Percentiles rank a stretch among this genome's conserved stretches.
These are phyloP conservation scores for Rubia peregrina DNA, from an alignment of 305 asterid species.

Conservation along the genomic window DNA sequence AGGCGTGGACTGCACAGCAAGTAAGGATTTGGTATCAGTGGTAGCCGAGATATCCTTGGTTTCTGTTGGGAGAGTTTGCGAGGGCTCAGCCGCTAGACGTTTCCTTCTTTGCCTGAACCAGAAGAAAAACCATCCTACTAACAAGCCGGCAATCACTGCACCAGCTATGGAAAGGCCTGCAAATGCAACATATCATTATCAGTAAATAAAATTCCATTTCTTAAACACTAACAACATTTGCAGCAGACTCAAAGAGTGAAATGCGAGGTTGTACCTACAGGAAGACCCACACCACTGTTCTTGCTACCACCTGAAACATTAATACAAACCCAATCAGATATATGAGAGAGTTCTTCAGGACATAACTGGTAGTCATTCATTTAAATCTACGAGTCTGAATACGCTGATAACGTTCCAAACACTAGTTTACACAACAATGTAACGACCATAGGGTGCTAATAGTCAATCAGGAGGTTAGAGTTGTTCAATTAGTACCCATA, in stretches of 20 bases:
- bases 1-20: conserved; percentile 29
- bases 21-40: conserved; percentile 37
- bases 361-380: background rate
- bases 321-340: background rate
- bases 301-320: conserved; percentile 30
- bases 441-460: background rate
- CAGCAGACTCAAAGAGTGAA: background rate
- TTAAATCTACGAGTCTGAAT: too few species aligned
- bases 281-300: background rate
- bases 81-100: conserved; percentile 22
- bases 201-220: background rate
- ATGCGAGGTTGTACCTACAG: conserved; percentile 7
- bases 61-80: conserved; percentile 21
- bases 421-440: background rate
- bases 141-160: conserved; percentile 53
- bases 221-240: conserved; percentile 5
- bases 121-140: conserved; percentile 48
- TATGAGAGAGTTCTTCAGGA: background rate
- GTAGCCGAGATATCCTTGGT: conserved; percentile 35
- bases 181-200: conserved; percentile 18
- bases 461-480: background rate
- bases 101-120: conserved; percentile 47
- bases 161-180: conserved; percentile 55
- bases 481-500: background rate
- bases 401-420: too few species aligned